Evolutionary conservation across 495 filamentous ascomycete species (phyloP).

Genomic region (Aspergillus baeticus): DNA sequence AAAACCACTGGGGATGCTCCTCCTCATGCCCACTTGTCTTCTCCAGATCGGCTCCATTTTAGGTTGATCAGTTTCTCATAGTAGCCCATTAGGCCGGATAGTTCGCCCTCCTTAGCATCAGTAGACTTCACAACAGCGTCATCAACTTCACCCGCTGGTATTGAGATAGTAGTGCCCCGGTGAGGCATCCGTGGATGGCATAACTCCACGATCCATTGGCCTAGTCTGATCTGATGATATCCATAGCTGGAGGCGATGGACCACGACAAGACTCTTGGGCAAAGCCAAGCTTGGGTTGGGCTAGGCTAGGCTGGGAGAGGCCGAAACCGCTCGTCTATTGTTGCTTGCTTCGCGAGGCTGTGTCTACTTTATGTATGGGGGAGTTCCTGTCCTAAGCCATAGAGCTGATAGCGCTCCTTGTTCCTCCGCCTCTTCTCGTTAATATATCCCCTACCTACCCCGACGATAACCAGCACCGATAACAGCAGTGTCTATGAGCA

Average conservation of each 20-base stretch:
- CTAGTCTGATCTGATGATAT: too few species aligned
- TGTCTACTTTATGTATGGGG: conserved; percentile 7
- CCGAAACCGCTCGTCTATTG: conserved; percentile 3
- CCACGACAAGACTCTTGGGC: too few species aligned
- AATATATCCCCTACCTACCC: neutral
- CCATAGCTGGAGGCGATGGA: too few species aligned
- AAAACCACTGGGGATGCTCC: neutral
- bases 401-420: too few species aligned
- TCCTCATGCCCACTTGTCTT: too few species aligned
- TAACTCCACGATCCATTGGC: too few species aligned
- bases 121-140: neutral
- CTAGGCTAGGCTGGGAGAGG: neutral
- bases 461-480: neutral
- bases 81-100: neutral
- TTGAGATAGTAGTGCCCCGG: neutral
- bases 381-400: neutral
- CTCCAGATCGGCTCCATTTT: conserved; percentile 4
- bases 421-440: neutral
- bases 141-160: neutral
- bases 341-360: neutral
- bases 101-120: neutral
- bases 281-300: neutral
- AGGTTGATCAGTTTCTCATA: neutral
- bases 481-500: conserved; percentile 1
- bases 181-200: too few species aligned